A percentile compares a stretch with the other conserved stretches of the same genome.
Evolutionary conservation across 1,284 basidiomycete genomes (phyloP).

Genomic region (Leccinum pseudoinsigne): DNA sequence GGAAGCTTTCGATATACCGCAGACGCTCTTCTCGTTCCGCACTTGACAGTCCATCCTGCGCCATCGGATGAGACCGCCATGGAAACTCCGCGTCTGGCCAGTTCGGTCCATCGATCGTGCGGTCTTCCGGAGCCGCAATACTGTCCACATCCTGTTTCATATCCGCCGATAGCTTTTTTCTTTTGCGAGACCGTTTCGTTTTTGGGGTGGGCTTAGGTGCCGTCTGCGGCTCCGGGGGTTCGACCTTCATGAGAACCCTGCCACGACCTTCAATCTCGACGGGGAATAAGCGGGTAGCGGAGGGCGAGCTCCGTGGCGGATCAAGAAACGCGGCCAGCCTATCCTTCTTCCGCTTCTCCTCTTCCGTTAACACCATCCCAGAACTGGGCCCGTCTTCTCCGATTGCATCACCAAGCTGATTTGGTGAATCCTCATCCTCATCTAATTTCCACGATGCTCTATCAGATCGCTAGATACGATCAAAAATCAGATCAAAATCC

Average conservation of each 20-base stretch:
- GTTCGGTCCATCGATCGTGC: conserved; percentile 47
- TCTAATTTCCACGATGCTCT: conserved; percentile 20
- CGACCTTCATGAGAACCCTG: conserved; percentile 58
- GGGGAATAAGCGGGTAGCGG: conserved; percentile 43
- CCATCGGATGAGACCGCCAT: conserved; percentile 61
- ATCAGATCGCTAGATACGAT: conserved; percentile 25
- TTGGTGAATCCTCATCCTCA: conserved; percentile 24
- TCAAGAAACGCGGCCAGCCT: conserved; percentile 61
- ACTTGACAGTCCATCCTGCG: conserved; percentile 49
- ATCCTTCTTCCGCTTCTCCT: conserved; percentile 60
- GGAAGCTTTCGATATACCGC: conserved; percentile 34
- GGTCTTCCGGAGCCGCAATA: conserved; percentile 12
- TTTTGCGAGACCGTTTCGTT: conserved; percentile 36
- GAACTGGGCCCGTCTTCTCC: conserved; percentile 37
- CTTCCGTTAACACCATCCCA: conserved; percentile 47
- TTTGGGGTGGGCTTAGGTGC: conserved; percentile 32
- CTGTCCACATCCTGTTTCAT: conserved; percentile 18
- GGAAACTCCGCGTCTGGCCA: conserved; percentile 79
- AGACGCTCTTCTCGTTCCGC: conserved; percentile 55
- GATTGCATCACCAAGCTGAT: conserved; percentile 34
- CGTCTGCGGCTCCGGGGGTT: conserved; percentile 33
- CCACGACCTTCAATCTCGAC: conserved; percentile 67
- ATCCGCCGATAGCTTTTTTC: conserved; percentile 30
- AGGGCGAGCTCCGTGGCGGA: conserved; percentile 22
- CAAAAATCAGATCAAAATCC: conserved; percentile 16